Percentiles rank a stretch among this genome's conserved stretches.
These are phyloP conservation scores for Pseudogymnoascus sp. DNA, from an alignment of 2,329 filamentous ascomycete species.

Conservation along the genomic window DNA sequence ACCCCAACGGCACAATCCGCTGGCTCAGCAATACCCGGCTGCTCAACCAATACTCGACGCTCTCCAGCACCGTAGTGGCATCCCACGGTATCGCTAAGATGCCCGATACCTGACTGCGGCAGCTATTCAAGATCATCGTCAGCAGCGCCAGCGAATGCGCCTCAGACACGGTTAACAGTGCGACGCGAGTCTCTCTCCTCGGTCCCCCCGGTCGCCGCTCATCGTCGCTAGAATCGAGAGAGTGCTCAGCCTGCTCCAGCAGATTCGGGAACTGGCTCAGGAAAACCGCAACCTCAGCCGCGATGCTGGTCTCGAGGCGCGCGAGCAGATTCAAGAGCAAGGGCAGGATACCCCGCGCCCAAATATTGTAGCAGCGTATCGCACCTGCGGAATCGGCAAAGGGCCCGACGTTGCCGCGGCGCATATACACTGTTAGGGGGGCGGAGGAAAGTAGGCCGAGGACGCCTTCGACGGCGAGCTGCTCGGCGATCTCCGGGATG, in stretches of 20 bases:
- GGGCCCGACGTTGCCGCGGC: conserved; percentile 62
- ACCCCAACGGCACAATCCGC: conserved; percentile 63
- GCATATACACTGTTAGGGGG: conserved; percentile 70
- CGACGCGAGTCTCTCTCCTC: conserved; percentile 47
- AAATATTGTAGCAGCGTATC: conserved; percentile 77
- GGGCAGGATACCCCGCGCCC: conserved; percentile 80
- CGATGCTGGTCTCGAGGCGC: conserved; percentile 71
- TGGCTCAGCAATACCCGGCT: conserved; percentile 62
- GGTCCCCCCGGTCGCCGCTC: not conserved
- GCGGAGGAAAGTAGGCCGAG: conserved; percentile 72
- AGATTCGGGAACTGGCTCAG: conserved; percentile 83
- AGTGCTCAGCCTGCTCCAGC: conserved; percentile 60
- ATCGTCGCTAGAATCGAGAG: conserved; percentile 55
- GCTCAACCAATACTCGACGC: conserved; percentile 73
- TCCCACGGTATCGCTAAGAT: conserved; percentile 77
- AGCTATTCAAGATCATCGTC: conserved; percentile 59
- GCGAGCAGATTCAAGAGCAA: conserved; percentile 82
- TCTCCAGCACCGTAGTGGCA: conserved; percentile 61
- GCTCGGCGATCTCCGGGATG: conserved; percentile 74
- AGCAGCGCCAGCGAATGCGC: conserved; percentile 72
- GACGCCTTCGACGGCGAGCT: conserved; percentile 79
- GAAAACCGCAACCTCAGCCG: conserved; percentile 76
- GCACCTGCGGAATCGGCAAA: conserved; percentile 63
- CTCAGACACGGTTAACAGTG: conserved; percentile 66
- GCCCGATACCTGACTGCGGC: conserved; percentile 51